Evolutionary conservation across 2,329 filamentous ascomycete species (phyloP), one percentile per base, ranked within the genome.

Genomic region (Pyricularia grisea): DNA sequence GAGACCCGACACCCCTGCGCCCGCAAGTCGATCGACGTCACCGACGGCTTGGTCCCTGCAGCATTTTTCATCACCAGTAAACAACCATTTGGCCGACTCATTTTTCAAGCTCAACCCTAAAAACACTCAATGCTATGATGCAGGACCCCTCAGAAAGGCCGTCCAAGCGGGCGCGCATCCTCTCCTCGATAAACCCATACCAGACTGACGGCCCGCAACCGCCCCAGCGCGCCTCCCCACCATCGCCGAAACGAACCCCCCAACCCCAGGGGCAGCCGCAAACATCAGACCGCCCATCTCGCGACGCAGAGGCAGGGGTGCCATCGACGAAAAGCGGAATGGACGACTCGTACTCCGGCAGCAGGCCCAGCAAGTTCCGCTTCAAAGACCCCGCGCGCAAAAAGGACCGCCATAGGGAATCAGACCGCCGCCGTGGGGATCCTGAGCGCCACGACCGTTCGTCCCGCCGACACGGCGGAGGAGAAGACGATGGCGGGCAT

Each of bases 141-240:
- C 3, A 27, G 7, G 58, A 61, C 1, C 23, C 58, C 17, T 61
- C 58, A 61, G 58, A 61, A 14, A 61, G 58, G 25, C 75, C 75
- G 65, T 75, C 76, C n/a, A 73, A 75, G 65, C 76, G 83, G 74
- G 81, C 82, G n/a, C 82, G 81, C 64, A 83, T 85, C 25, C 77
- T 85, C 23, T 81, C 81, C 7, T 85, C 83, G 7, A 82, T 83
- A 73, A 83, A 84, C 71, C 27, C 42, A 17, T 4, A 68, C 69
- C 10, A 67, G 66, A 63, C 28, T 14, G 65, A 64, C 20, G 65
- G 36, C 28, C 23, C 25, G 66, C 30, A 58, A 69, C 65, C 64
- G 63, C 25, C 36, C 9, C 31, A 23, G 65, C 58, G 42, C 64
- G 23, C 42, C 33, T 42, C 33, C 58, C 63, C 27, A 58, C 27